A percentile compares a stretch with the other conserved stretches of the same genome.
These are phyloP conservation scores for Fusarium coffeatum DNA, from an alignment of 2,329 filamentous ascomycete species.

Conservation along the genomic window DNA sequence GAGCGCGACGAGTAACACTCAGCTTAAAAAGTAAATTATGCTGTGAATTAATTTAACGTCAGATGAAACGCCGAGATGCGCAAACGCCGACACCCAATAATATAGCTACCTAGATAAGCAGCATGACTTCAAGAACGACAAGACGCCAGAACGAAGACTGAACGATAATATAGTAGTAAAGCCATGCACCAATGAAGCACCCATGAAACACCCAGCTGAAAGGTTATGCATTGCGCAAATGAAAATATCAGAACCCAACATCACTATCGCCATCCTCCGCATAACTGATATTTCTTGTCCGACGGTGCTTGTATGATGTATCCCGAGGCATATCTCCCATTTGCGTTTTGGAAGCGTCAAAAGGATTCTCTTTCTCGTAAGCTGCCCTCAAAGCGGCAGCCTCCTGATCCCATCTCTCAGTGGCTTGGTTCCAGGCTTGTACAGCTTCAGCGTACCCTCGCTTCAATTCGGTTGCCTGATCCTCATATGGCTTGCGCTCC, in stretches of 20 bases:
- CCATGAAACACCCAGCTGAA: constrained; percentile 16
- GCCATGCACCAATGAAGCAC: constrained; percentile 21
- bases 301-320: constrained; percentile 50
- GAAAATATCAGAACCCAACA: constrained; percentile 34
- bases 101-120: constrained; percentile 3
- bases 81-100: constrained; percentile 24
- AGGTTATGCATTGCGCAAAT: constrained; percentile 16
- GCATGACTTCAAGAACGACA: constrained; percentile 2
- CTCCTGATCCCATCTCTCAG: constrained; percentile 77
- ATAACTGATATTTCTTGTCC: constrained; percentile 54
- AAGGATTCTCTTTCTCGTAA: constrained; percentile 66
- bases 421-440: constrained; percentile 69
- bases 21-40: neutral
- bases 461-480: constrained; percentile 78
- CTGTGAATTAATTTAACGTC: constrained; percentile 7
- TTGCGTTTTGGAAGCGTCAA: constrained; percentile 38
- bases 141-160: neutral
- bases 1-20: neutral
- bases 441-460: constrained; percentile 69
- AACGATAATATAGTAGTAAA: constrained; percentile 3
- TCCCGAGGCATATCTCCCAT: constrained; percentile 41
- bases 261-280: constrained; percentile 50
- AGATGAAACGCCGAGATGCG: constrained; percentile 5
- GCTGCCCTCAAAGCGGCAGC: constrained; percentile 65
- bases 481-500: constrained; percentile 80